These are phyloP conservation scores for Cutaneotrichosporon curvatum DNA, from an alignment of 1,284 basidiomycete genomes.

Conservation along the genomic window DNA sequence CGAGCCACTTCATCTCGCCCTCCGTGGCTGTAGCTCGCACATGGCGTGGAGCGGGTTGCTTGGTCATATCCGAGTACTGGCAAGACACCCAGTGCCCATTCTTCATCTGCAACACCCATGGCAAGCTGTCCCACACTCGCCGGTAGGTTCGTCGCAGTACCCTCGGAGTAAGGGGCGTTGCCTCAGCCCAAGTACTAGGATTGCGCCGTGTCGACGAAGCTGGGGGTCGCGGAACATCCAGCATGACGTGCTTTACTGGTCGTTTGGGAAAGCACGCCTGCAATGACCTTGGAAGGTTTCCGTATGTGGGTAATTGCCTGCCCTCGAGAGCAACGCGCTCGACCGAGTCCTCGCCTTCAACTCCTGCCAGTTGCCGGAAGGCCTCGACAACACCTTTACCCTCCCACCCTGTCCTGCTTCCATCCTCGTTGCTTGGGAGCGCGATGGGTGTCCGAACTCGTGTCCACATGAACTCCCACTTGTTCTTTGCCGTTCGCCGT, in stretches of 20 bases:
- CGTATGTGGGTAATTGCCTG: constrained; percentile 1
- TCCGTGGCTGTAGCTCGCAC: not conserved
- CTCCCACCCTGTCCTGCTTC: constrained; percentile 13
- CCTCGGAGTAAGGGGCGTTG: constrained; percentile 16
- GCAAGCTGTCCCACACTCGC: constrained; percentile 25
- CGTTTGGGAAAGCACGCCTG: constrained; percentile 4
- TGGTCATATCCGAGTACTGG: not conserved
- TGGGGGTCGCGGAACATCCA: constrained; percentile 20
- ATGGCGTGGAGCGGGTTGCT: not conserved
- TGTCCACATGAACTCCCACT: constrained; percentile 6
- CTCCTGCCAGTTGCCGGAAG: constrained; percentile 22
- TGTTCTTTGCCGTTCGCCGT: not conserved
- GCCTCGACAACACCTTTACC: constrained; percentile 9
- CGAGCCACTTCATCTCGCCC: not conserved
- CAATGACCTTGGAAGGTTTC: constrained; percentile 3
- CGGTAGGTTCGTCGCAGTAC: constrained; percentile 24
- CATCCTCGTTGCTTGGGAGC: constrained; percentile 1
- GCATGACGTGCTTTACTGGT: not conserved
- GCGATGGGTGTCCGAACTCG: constrained; percentile 20
- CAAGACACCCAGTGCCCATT: not conserved
- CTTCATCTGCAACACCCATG: constrained; percentile 17
- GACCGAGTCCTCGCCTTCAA: not conserved
- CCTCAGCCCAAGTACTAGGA: constrained; percentile 25
- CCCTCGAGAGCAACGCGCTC: not conserved
- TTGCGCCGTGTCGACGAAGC: constrained; percentile 23